phyloP scores from a whole-genome alignment of 805 yeast species.

The Candida loeiensis region DNA sequence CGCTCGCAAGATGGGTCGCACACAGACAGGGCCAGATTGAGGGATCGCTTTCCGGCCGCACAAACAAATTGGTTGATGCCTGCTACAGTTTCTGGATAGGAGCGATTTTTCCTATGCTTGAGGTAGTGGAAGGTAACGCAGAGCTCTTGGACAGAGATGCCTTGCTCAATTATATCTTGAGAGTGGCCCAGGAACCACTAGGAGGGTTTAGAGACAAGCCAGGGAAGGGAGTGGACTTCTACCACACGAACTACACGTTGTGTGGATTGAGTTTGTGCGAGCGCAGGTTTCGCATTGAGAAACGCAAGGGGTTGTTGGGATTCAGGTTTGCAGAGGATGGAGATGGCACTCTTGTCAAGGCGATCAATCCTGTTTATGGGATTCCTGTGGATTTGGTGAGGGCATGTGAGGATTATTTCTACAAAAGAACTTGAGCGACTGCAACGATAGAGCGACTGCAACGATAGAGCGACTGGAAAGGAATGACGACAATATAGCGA shows the following conservation, averaged over 20 bases:
- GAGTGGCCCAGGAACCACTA: conserved; percentile 65
- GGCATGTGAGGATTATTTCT: conserved; percentile 3
- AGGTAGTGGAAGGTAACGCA: conserved; percentile 34
- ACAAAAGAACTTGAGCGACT: neutral
- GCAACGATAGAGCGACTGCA: no score
- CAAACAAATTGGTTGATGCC: conserved; percentile 92
- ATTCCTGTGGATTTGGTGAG: conserved; percentile 15
- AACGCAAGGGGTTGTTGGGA: conserved; percentile 1
- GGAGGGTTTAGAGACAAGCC: conserved; percentile 94
- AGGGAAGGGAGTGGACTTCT: conserved; percentile 72
- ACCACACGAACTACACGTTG: conserved; percentile 84
- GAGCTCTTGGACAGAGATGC: conserved; percentile 51
- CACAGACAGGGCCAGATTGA: conserved; percentile 69
- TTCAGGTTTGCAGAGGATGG: neutral
- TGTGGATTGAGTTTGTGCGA: conserved; percentile 69
- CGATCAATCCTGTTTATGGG: conserved; percentile 29
- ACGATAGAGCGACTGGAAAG: no score
- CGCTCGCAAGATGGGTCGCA: conserved; percentile 62
- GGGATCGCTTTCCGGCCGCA: conserved; percentile 86
- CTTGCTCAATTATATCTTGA: conserved; percentile 61
- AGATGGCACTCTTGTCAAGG: conserved; percentile 11
- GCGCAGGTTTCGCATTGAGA: conserved; percentile 28
- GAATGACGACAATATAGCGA: no score
- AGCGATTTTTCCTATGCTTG: conserved; percentile 63
- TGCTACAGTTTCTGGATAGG: conserved; percentile 98